These are phyloP conservation scores for Leishmania braziliensis DNA, from an alignment of 208 protist genomes.

Conservation along the genomic window DNA sequence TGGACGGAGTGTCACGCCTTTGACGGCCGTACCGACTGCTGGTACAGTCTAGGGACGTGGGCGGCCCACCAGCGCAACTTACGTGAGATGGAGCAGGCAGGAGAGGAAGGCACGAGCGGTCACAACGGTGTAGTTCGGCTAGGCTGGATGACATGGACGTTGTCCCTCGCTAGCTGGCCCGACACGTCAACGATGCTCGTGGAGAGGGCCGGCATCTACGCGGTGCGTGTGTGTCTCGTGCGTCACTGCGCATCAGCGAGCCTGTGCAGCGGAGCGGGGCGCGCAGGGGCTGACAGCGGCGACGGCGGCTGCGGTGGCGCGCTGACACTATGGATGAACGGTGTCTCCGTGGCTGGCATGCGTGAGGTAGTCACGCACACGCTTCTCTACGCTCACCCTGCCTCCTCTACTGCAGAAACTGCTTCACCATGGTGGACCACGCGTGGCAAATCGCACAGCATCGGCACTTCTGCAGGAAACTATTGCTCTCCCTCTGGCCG, in stretches of 20 bases:
- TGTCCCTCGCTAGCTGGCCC: slow-evolving; percentile 33
- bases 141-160: slow-evolving; percentile 18
- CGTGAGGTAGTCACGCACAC: slow-evolving; percentile 9
- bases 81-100: not conserved
- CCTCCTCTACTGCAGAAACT: not conserved
- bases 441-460: not conserved
- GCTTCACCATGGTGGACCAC: not conserved
- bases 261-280: slow-evolving; percentile 1
- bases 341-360: slow-evolving; percentile 10
- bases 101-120: not conserved
- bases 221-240: slow-evolving; percentile 46
- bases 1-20: slow-evolving; percentile 46
- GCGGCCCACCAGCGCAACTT: slow-evolving; percentile 11
- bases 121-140: not conserved
- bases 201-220: slow-evolving; percentile 43
- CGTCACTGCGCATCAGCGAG: slow-evolving; percentile 18
- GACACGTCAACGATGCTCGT: slow-evolving; percentile 26
- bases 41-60: slow-evolving; percentile 38
- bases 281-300: not conserved
- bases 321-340: slow-evolving; percentile 23
- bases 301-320: not conserved
- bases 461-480: not conserved
- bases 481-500: not conserved
- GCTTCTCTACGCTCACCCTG: slow-evolving; percentile 14
- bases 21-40: slow-evolving; percentile 51